Percentiles rank a stretch among this genome's conserved stretches.
phyloP scores from a whole-genome alignment of 2,329 filamentous ascomycete species.

The Fusarium scirpi region DNA sequence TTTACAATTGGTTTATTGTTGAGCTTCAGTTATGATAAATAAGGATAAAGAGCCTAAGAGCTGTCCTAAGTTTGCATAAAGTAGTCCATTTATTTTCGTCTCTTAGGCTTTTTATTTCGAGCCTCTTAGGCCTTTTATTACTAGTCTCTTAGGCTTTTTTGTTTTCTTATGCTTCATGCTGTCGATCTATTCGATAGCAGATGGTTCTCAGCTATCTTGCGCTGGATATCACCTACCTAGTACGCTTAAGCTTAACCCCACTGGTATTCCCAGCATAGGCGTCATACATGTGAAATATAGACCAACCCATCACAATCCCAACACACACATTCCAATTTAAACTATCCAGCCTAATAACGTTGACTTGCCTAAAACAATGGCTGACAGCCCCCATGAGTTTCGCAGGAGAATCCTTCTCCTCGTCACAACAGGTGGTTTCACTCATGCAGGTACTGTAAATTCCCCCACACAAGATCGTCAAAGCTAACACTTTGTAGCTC shows the following conservation, averaged over 20 bases:
- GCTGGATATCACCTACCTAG: too few species aligned
- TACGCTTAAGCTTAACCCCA: neutral
- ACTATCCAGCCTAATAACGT: conserved; percentile 6
- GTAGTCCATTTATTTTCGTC: too few species aligned
- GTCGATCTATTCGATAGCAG: too few species aligned
- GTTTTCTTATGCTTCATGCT: too few species aligned
- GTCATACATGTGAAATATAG: conserved; percentile 25
- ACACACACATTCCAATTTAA: conserved; percentile 22
- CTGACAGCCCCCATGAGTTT: conserved; percentile 18
- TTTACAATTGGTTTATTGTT: neutral
- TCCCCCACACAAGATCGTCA: neutral
- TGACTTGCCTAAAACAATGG: conserved; percentile 26
- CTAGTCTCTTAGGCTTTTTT: too few species aligned
- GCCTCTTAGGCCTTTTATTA: too few species aligned
- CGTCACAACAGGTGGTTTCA: conserved; percentile 53
- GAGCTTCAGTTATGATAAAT: too few species aligned
- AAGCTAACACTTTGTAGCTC: conserved; percentile 42
- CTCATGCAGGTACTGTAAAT: conserved; percentile 48
- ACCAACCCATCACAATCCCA: conserved; percentile 16
- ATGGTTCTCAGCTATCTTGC: too few species aligned
- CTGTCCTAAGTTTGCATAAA: too few species aligned
- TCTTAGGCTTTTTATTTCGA: too few species aligned
- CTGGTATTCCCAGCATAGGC: conserved; percentile 11
- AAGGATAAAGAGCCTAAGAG: too few species aligned
- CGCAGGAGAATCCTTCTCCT: conserved; percentile 49